Conservation (phyloP, 345 rosid species). For the Mangifera indica region DNA sequence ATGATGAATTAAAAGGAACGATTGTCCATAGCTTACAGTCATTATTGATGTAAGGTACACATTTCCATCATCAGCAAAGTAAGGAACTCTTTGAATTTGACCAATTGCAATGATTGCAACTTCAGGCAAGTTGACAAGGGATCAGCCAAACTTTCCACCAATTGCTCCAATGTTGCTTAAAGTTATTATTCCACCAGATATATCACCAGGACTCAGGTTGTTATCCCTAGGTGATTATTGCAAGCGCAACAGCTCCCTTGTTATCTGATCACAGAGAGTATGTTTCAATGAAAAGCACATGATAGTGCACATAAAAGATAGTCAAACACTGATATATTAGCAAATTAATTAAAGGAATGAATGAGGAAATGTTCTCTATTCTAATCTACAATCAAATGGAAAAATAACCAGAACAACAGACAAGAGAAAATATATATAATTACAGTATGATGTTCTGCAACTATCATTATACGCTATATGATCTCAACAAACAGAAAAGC, state of each 20-base stretch:
- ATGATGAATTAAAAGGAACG: background rate
- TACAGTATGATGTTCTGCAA: too few species aligned
- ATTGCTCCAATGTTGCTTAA: conserved; percentile 89
- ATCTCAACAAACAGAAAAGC: background rate
- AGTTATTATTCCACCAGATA: conserved; percentile 86
- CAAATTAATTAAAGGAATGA: background rate
- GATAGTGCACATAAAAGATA: background rate
- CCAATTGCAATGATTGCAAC: conserved; percentile 87
- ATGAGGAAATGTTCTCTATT: background rate
- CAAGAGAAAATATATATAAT: background rate
- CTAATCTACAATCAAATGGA: background rate
- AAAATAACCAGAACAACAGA: background rate
- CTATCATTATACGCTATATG: too few species aligned
- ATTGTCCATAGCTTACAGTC: conserved; percentile 51
- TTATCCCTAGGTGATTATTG: conserved; percentile 66
- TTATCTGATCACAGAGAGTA: conserved; percentile 41
- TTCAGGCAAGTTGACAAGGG: conserved; percentile 91
- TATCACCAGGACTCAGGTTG: conserved; percentile 69
- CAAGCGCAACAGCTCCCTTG: conserved; percentile 71
- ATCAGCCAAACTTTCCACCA: conserved; percentile 89
- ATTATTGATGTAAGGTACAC: conserved; percentile 64
- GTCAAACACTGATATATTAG: background rate
- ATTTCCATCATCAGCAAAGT: conserved; percentile 53
- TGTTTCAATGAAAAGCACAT: background rate
- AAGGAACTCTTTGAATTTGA: conserved; percentile 77